Percentiles rank a stretch among this genome's conserved stretches.
phyloP scores from a whole-genome alignment of 2,329 filamentous ascomycete species.

The Neofusicoccum sp. region DNA sequence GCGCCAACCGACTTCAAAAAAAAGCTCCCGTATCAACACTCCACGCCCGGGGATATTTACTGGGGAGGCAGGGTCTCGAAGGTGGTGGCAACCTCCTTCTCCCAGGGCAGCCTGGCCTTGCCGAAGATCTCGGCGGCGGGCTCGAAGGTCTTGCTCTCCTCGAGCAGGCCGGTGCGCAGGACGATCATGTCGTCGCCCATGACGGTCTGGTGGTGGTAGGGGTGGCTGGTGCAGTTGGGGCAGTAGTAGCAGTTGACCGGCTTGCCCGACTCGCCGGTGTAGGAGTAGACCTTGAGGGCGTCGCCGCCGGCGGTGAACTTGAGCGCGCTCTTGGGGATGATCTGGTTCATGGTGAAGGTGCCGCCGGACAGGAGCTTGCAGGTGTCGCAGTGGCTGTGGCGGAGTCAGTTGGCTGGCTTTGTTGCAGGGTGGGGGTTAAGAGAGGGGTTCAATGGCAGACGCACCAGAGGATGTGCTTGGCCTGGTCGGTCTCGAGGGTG shows the following conservation, averaged over 20 bases:
- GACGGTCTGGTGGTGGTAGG: conserved; percentile 59
- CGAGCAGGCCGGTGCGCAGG: conserved; percentile 53
- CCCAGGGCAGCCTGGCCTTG: conserved; percentile 55
- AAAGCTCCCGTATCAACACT: not conserved
- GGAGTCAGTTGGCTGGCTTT: not conserved
- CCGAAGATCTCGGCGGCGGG: conserved; percentile 59
- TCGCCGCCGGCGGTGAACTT: conserved; percentile 55
- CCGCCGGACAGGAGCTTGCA: conserved; percentile 58
- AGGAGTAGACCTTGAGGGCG: conserved; percentile 54
- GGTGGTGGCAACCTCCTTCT: conserved; percentile 54
- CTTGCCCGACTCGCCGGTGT: conserved; percentile 60
- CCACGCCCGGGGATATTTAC: conserved; percentile 23
- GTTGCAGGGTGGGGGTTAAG: not conserved
- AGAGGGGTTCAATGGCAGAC: conserved; percentile 25
- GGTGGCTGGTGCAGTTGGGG: conserved; percentile 57
- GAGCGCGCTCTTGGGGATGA: conserved; percentile 53
- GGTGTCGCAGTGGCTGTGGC: conserved; percentile 57
- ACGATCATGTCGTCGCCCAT: conserved; percentile 56
- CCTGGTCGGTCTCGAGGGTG: conserved; percentile 49
- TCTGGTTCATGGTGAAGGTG: conserved; percentile 58
- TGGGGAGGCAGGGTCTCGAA: conserved; percentile 48
- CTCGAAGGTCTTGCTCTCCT: conserved; percentile 50
- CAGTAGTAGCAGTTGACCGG: conserved; percentile 61
- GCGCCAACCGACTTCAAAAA: not conserved
- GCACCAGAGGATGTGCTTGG: conserved; percentile 50